phyloP scores from a whole-genome alignment of 139 green algal species.

The Chlamydomonas sp. region DNA sequence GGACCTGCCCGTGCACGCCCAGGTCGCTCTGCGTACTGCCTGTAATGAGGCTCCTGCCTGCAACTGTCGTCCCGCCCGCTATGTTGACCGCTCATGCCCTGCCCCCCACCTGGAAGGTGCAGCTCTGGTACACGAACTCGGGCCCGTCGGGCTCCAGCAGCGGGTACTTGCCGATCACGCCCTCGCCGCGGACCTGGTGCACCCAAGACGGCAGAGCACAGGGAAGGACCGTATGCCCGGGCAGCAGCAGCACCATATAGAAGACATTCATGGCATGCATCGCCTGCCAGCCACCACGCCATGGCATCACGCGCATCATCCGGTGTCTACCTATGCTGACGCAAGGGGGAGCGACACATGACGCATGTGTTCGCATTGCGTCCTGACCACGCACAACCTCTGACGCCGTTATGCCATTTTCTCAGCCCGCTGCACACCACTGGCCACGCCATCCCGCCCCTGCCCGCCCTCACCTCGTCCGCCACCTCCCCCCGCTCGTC shows the following conservation, averaged over 20 bases:
- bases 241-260: no score
- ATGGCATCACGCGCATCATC: no score
- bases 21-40: neutral
- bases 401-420: no score
- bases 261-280: no score
- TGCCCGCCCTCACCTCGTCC: conserved; percentile 60
- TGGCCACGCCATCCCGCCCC: neutral
- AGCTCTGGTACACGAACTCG: conserved; percentile 85
- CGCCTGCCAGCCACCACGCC: no score
- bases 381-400: no score
- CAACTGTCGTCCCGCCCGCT: neutral
- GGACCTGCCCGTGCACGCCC: no score
- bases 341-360: no score
- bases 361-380: no score
- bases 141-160: conserved; percentile 49
- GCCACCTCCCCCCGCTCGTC: conserved; percentile 42
- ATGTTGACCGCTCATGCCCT: conserved; percentile 1
- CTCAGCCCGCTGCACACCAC: no score
- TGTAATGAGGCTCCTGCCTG: neutral
- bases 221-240: neutral
- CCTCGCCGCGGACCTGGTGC: conserved; percentile 40
- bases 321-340: no score
- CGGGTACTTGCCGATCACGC: conserved; percentile 62
- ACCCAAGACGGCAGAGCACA: neutral
- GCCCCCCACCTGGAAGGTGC: conserved; percentile 56